Evolutionary conservation across 306 rosid genomes (phyloP).

Genomic region (Dryas alaskensis): DNA sequence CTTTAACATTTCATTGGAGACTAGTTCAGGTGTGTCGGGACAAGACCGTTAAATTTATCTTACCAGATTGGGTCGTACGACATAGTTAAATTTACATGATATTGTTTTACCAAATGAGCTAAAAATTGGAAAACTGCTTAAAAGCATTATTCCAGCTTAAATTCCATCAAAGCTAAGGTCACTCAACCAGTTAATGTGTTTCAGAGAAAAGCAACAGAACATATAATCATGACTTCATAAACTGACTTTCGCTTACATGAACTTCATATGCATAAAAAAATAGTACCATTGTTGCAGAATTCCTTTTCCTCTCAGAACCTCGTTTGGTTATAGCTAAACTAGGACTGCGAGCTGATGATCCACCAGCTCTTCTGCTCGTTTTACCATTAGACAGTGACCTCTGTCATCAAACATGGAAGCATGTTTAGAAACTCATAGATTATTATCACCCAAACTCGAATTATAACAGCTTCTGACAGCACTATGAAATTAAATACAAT

Average conservation of each 20-base stretch:
- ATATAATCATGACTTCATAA: neutral
- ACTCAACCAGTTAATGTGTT: neutral
- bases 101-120: no score
- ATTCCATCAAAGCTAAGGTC: no score
- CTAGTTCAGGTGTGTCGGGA: no score
- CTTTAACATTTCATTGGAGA: no score
- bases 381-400: conserved; percentile 54
- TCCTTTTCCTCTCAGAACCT: conserved; percentile 57
- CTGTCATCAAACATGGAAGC: conserved; percentile 34
- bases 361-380: conserved; percentile 45
- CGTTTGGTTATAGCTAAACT: conserved; percentile 45
- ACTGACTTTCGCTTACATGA: neutral
- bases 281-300: conserved; percentile 58
- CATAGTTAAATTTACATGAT: no score
- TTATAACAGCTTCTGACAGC: neutral
- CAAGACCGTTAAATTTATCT: no score
- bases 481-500: neutral
- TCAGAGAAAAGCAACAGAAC: neutral
- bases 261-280: conserved; percentile 12
- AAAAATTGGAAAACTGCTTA: no score
- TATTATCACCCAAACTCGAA: neutral
- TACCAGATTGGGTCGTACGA: no score
- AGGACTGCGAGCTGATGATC: conserved; percentile 41
- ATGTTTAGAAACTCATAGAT: neutral
- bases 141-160: no score